These are phyloP conservation scores for Cenococcum geophilum DNA, from an alignment of 495 filamentous ascomycete species.

Conservation along the genomic window DNA sequence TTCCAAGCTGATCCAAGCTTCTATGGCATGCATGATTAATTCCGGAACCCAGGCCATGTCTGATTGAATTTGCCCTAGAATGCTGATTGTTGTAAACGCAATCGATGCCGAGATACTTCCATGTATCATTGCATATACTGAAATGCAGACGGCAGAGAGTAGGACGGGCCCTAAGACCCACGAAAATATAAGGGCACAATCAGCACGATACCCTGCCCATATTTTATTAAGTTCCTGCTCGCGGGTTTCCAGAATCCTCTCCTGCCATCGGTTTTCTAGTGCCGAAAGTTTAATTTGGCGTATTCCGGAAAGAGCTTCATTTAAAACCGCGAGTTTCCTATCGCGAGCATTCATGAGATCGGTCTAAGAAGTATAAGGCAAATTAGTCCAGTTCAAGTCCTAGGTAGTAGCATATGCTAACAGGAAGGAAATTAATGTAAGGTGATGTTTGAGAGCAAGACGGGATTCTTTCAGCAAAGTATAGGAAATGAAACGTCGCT, in stretches of 20 bases:
- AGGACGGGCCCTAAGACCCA: slow-evolving; percentile 74
- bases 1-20: slow-evolving; percentile 66
- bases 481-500: too few species aligned
- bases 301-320: slow-evolving; percentile 76
- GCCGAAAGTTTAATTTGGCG: slow-evolving; percentile 87
- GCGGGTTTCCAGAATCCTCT: slow-evolving; percentile 60
- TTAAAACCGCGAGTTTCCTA: slow-evolving; percentile 68
- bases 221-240: slow-evolving; percentile 59
- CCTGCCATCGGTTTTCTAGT: slow-evolving; percentile 72
- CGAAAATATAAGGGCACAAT: slow-evolving; percentile 51
- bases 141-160: slow-evolving; percentile 64
- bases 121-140: slow-evolving; percentile 58
- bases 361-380: slow-evolving; percentile 34
- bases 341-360: slow-evolving; percentile 74
- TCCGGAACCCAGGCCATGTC: slow-evolving; percentile 67
- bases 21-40: slow-evolving; percentile 58
- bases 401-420: background rate
- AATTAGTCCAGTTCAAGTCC: background rate
- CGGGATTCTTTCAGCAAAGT: too few species aligned
- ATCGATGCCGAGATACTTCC: slow-evolving; percentile 63
- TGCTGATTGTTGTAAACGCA: slow-evolving; percentile 71
- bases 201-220: slow-evolving; percentile 59
- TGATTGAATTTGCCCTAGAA: slow-evolving; percentile 67
- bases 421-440: too few species aligned
- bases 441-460: too few species aligned